These are phyloP conservation scores for Trypanosoma rangeli DNA, from an alignment of 208 protist genomes.

Conservation along the genomic window DNA sequence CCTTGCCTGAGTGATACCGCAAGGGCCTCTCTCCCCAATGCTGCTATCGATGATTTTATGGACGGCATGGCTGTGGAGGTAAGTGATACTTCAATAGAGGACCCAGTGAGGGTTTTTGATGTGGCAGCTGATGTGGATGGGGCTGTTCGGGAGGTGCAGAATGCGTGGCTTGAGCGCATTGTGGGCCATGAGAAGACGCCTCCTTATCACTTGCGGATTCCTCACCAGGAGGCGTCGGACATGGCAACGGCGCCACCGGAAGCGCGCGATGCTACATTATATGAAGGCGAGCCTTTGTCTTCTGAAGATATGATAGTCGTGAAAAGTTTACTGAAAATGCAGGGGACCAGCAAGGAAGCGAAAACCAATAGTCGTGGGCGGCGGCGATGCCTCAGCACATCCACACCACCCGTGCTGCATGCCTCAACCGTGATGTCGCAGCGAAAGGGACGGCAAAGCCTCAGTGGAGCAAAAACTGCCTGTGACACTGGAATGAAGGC, in stretches of 20 bases:
- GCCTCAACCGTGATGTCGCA: not conserved
- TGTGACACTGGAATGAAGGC: not conserved
- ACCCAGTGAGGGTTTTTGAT: constrained; percentile 10
- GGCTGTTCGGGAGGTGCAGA: constrained; percentile 23
- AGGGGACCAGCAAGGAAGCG: not conserved
- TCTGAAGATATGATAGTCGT: constrained; percentile 15
- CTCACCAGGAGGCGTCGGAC: constrained; percentile 1
- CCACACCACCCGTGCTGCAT: not conserved
- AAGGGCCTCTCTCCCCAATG: constrained; percentile 7
- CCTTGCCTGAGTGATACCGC: constrained; percentile 2
- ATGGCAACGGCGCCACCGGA: not conserved
- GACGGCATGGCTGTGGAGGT: not conserved
- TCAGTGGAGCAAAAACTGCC: not conserved
- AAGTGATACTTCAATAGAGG: not conserved
- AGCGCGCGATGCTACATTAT: not conserved
- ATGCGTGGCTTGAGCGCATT: constrained; percentile 23
- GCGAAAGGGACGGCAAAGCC: not conserved
- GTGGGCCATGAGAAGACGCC: constrained; percentile 7
- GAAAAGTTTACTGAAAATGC: constrained; percentile 5
- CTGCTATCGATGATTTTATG: constrained; percentile 11
- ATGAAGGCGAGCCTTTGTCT: not conserved
- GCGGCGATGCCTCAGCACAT: not conserved
- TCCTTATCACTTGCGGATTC: not conserved
- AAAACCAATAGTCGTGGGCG: not conserved
- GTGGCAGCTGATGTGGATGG: constrained; percentile 13